Evolutionary conservation across 305 asterid species (phyloP).

Genomic region (Ruellia speciosa): DNA sequence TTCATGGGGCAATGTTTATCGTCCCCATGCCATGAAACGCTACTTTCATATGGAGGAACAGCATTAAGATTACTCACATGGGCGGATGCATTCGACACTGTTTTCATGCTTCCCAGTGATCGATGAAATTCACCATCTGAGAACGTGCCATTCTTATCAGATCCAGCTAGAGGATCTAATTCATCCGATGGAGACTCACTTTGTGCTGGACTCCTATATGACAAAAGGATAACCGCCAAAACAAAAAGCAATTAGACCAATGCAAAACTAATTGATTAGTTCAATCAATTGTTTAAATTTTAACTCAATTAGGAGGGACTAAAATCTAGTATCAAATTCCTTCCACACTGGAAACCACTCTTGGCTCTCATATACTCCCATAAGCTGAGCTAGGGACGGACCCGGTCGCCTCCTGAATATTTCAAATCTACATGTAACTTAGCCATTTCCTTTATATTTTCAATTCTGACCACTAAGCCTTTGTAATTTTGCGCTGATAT

Average conservation of each 20-base stretch:
- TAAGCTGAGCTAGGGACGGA: no score
- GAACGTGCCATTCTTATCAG: constrained; percentile 35
- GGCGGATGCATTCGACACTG: constrained; percentile 30
- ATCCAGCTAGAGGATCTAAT: constrained; percentile 57
- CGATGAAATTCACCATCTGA: constrained; percentile 36
- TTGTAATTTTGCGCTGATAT: no score
- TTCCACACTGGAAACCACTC: not conserved
- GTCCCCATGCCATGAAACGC: constrained; percentile 33
- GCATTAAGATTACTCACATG: constrained; percentile 31
- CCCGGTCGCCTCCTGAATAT: no score
- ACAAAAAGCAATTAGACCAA: constrained; percentile 18
- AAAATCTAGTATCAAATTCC: constrained; percentile 18
- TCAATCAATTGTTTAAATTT: not conserved
- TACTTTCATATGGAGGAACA: constrained; percentile 39
- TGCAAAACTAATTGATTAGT: constrained; percentile 3
- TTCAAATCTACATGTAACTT: no score
- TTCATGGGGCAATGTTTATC: constrained; percentile 27
- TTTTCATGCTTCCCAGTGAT: constrained; percentile 29
- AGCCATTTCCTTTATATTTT: no score
- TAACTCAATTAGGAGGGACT: not conserved
- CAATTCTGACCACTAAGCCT: no score
- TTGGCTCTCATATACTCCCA: no score
- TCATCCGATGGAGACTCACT: constrained; percentile 58
- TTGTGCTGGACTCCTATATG: constrained; percentile 64
- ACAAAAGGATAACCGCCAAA: constrained; percentile 17